Conservation (phyloP, 2,329 filamentous ascomycete genomes). For the Gremmenia infestans region DNA sequence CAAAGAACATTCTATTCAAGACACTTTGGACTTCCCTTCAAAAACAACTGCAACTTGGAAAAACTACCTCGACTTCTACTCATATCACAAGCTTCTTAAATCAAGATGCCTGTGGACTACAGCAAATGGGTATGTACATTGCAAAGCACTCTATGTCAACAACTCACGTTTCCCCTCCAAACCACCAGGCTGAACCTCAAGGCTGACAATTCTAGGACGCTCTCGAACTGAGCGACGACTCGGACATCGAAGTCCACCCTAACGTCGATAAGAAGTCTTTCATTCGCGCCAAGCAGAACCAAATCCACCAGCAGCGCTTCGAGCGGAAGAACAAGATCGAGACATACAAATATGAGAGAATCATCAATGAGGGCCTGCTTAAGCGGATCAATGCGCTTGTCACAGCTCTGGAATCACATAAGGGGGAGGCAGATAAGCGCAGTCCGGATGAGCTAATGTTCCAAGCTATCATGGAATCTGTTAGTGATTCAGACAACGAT, state of each 20-base stretch:
- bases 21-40: neutral
- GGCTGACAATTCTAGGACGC: constrained; percentile 56
- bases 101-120: constrained; percentile 56
- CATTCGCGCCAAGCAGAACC: constrained; percentile 94
- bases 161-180: constrained; percentile 1
- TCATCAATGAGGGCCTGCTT: constrained; percentile 88
- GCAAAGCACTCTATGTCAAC: neutral
- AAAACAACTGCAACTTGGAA: constrained; percentile 1
- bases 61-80: neutral
- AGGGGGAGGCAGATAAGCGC: constrained; percentile 57
- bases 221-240: constrained; percentile 96
- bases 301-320: constrained; percentile 88
- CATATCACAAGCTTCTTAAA: neutral
- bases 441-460: constrained; percentile 82
- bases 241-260: constrained; percentile 95
- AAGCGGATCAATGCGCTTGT: constrained; percentile 78
- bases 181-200: constrained; percentile 27
- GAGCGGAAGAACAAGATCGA: constrained; percentile 85
- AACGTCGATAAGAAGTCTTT: constrained; percentile 99
- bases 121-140: constrained; percentile 47
- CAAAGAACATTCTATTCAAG: constrained; percentile 23
- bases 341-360: constrained; percentile 85
- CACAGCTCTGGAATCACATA: constrained; percentile 67
- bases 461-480: constrained; percentile 79
- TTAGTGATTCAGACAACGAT: constrained; percentile 66